phyloP scores from a whole-genome alignment of 2,329 filamentous ascomycete species.

The Eutypella sp. region DNA sequence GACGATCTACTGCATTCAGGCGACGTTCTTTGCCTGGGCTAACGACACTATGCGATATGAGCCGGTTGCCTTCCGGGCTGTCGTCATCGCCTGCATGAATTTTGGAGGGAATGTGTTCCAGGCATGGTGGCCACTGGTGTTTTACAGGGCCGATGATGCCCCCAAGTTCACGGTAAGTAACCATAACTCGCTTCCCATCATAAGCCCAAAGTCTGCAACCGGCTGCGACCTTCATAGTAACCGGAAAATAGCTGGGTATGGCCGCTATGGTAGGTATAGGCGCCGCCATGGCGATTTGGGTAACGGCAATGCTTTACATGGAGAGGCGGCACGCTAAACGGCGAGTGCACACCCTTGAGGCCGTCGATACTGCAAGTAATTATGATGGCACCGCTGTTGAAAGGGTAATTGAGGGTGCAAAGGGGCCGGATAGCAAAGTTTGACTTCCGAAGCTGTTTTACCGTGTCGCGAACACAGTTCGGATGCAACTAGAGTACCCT shows the following conservation, averaged over 20 bases:
- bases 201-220: no score
- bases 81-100: slow-evolving; percentile 6
- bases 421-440: slow-evolving; percentile 2
- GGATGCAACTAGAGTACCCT: no score
- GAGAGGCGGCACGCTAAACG: slow-evolving; percentile 2
- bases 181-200: no score
- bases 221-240: neutral
- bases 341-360: slow-evolving; percentile 1
- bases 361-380: neutral
- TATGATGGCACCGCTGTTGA: neutral
- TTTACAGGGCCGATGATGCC: slow-evolving; percentile 4
- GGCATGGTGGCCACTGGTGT: slow-evolving; percentile 6
- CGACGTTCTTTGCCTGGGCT: slow-evolving; percentile 6
- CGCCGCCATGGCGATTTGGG: slow-evolving; percentile 2
- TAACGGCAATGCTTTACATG: slow-evolving; percentile 4
- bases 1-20: slow-evolving; percentile 5
- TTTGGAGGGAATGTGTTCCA: slow-evolving; percentile 6
- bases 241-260: slow-evolving; percentile 2
- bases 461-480: neutral
- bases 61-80: slow-evolving; percentile 2
- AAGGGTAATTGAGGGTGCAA: neutral
- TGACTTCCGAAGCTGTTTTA: neutral
- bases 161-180: slow-evolving; percentile 4
- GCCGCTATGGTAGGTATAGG: slow-evolving; percentile 3
- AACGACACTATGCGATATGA: slow-evolving; percentile 7